Base-by-base conservation (phyloP, 2,329 filamentous ascomycete genomes). In the Aureobasidium subglaciale region DNA sequence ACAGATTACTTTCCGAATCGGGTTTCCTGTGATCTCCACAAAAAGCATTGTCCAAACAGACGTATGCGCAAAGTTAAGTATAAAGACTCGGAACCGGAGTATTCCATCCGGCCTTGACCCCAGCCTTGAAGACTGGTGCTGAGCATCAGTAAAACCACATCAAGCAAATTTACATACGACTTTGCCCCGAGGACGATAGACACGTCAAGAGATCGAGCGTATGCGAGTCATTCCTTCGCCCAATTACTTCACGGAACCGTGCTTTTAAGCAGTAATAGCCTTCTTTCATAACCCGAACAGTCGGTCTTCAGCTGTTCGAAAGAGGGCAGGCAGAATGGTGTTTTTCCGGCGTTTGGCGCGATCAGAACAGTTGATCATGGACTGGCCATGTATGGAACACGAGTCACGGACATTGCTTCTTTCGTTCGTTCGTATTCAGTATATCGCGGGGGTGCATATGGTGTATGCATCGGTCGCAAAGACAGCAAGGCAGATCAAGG, bases 1-100 rank as follows among this genome's bases (percentile, higher is more conserved):
- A 32, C 57, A 79, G 77, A 67, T 69, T 79, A 65, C 70, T 79
- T 56, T 78, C 76, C 57, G 77, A 79, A 69, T 79, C 76, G 64
- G 77, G 77, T 65, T 79, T 79, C 69, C 69, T 79, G 66, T 79
- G 70, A 76, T 27, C 30, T 35, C 20, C 20, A 15, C 24, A 22
- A 32, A n/a, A n/a, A 48, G 8, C 13, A 27, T 20, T 16, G 30
- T 27, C n/a, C 40, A 7, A 27, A 16, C 13, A 4, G 30, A 50
- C 46, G 27, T 16, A 37, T n/a, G 22, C 29, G 15, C 38, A 6
- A 16, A 24, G 15, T 5, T 27, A 22, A 16, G 13, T 29, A 20
- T 55, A 29, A 27, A 37, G 34, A 11, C 2, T 22, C 9, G 16
- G 11, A 10, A 34, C 13, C 43, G 15, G n/a, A 29, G 43, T 11